Conservation (phyloP, 768 basidiomycete species). For the Phylloporus scabripes region DNA sequence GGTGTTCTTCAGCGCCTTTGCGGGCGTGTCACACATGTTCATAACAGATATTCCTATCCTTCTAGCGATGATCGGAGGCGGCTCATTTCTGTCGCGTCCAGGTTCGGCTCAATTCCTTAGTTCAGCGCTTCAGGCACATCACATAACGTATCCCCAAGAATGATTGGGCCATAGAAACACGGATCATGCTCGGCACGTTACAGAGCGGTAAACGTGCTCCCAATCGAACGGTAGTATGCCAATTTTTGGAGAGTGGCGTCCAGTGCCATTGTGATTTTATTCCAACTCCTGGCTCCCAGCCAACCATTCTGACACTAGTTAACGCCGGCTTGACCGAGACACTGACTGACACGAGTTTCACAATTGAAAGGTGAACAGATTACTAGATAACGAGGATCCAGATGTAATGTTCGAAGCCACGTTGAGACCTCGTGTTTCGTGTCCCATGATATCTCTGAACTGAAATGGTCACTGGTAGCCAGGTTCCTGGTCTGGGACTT, state of each 20-base stretch:
- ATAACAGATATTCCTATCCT: too few species aligned
- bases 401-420: not conserved
- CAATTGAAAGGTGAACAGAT: too few species aligned
- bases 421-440: not conserved
- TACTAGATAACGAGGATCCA: not conserved
- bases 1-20: too few species aligned
- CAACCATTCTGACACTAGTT: not conserved
- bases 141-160: not conserved
- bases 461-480: not conserved
- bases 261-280: not conserved
- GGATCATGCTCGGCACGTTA: not conserved
- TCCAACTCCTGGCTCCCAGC: too few species aligned
- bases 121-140: not conserved
- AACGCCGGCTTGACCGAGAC: not conserved
- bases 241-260: not conserved
- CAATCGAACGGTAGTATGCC: not conserved
- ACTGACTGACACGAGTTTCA: too few species aligned
- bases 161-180: too few species aligned
- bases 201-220: not conserved
- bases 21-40: too few species aligned
- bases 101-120: not conserved
- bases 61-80: not conserved
- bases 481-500: not conserved
- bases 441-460: not conserved
- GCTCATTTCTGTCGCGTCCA: not conserved